phyloP scores from a whole-genome alignment of 495 filamentous ascomycete species.

The Lasiosphaeria ovina region DNA sequence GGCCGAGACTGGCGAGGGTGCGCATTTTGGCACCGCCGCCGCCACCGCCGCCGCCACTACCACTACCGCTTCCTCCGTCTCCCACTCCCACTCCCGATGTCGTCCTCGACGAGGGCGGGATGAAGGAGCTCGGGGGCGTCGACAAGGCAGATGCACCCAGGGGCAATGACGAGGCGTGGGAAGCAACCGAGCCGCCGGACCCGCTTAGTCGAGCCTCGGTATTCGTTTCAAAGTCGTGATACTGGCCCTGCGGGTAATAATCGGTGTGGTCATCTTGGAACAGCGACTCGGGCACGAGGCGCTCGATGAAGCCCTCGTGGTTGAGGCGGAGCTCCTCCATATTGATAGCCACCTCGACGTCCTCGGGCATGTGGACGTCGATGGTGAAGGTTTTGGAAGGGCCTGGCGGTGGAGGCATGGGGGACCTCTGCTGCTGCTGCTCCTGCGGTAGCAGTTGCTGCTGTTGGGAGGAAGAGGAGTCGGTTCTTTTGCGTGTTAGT shows the following conservation, averaged over 20 bases:
- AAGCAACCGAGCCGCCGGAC: constrained; percentile 18
- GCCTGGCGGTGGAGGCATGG: constrained; percentile 27
- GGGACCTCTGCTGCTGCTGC: background rate
- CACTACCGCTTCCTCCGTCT: background rate
- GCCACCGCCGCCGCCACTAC: background rate
- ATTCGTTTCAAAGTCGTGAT: constrained; percentile 13
- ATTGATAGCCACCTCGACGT: constrained; percentile 30
- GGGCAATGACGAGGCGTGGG: constrained; percentile 29
- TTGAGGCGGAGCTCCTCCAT: constrained; percentile 36
- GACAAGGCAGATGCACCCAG: constrained; percentile 34
- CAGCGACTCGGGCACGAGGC: constrained; percentile 27
- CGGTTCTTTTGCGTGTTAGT: background rate
- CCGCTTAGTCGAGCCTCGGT: constrained; percentile 15
- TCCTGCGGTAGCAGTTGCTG: background rate
- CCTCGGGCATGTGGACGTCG: constrained; percentile 43
- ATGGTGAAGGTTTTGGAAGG: constrained; percentile 51
- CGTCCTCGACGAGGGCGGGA: background rate
- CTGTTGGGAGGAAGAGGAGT: background rate
- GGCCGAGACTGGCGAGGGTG: constrained; percentile 27
- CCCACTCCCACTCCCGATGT: too few relatives aligned
- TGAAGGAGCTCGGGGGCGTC: constrained; percentile 27
- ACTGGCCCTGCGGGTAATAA: constrained; percentile 7
- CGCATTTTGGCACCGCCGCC: background rate
- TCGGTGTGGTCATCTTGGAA: constrained; percentile 20
- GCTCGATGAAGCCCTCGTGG: constrained; percentile 38